Percentiles rank a stretch among this genome's conserved stretches.
phyloP scores from a whole-genome alignment of 148 eudicot species.

The Fallopia convolvulus region DNA sequence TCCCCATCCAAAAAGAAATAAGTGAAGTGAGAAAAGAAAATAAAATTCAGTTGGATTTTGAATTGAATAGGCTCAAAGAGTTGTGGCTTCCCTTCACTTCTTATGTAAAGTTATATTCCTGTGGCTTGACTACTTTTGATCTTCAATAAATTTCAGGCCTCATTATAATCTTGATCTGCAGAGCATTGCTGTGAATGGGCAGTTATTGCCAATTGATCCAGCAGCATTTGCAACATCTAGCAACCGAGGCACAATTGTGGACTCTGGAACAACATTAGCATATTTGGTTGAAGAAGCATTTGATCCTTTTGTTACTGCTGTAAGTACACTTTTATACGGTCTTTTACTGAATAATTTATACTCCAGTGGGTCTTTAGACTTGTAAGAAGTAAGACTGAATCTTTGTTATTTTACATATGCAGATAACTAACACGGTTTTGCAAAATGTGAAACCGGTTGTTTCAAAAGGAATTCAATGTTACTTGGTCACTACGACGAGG shows the following conservation, averaged over 20 bases:
- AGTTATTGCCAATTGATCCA: constrained; percentile 61
- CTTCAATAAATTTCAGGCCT: constrained; percentile 51
- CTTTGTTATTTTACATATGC: constrained; percentile 10
- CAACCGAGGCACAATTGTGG: constrained; percentile 77
- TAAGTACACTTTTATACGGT: constrained; percentile 23
- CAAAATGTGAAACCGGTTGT: constrained; percentile 45
- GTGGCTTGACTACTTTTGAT: background rate
- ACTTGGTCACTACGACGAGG: constrained; percentile 55
- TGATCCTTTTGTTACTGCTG: constrained; percentile 75
- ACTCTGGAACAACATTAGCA: constrained; percentile 94
- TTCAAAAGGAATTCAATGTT: constrained; percentile 71
- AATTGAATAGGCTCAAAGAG: background rate
- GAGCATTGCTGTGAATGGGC: constrained; percentile 82
- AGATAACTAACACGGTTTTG: constrained; percentile 69
- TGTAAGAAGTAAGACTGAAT: background rate
- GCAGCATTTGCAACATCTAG: constrained; percentile 70
- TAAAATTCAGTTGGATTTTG: background rate
- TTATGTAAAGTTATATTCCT: background rate
- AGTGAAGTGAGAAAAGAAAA: background rate
- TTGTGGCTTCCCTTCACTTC: background rate
- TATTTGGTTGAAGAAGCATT: constrained; percentile 86
- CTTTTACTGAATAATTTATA: too few species aligned
- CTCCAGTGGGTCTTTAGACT: too few species aligned
- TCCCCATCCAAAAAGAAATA: background rate
- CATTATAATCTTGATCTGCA: constrained; percentile 74